A percentile compares a stretch with the other conserved stretches of the same genome.
These are phyloP conservation scores for Neonectria magnoliae DNA, from an alignment of 2,329 filamentous ascomycete genomes.

Conservation along the genomic window DNA sequence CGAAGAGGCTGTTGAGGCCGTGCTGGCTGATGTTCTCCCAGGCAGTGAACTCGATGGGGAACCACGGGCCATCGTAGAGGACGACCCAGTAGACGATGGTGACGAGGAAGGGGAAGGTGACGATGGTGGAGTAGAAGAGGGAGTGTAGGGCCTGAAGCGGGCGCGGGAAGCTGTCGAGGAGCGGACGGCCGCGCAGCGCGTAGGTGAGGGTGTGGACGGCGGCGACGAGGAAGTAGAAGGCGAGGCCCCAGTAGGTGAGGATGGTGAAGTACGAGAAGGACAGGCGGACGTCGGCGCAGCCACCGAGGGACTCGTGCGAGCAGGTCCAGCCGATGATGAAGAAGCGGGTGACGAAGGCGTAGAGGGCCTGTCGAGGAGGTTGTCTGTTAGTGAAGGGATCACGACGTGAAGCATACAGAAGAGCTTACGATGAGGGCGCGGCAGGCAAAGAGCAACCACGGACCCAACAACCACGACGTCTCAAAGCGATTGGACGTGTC, in stretches of 20 bases:
- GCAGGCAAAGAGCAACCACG: conserved; percentile 67
- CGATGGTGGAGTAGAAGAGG: conserved; percentile 70
- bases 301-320: conserved; percentile 55
- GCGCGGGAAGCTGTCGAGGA: conserved; percentile 69
- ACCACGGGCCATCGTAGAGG: conserved; percentile 65
- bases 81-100: conserved; percentile 76
- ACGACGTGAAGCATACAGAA: not conserved
- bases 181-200: conserved; percentile 60
- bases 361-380: conserved; percentile 60
- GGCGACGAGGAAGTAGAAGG: conserved; percentile 79
- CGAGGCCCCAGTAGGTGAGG: conserved; percentile 83
- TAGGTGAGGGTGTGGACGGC: conserved; percentile 77
- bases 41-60: conserved; percentile 58
- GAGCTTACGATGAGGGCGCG: conserved; percentile 65
- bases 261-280: conserved; percentile 86
- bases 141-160: conserved; percentile 72
- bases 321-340: conserved; percentile 75
- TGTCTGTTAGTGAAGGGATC: not conserved
- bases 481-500: conserved; percentile 73
- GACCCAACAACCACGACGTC: conserved; percentile 83
- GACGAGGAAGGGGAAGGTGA: conserved; percentile 74
- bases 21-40: conserved; percentile 80
- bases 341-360: conserved; percentile 76
- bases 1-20: conserved; percentile 76
- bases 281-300: conserved; percentile 58